Base-by-base conservation (phyloP, 1,284 basidiomycete species). In the Leccinum solheimii region DNA sequence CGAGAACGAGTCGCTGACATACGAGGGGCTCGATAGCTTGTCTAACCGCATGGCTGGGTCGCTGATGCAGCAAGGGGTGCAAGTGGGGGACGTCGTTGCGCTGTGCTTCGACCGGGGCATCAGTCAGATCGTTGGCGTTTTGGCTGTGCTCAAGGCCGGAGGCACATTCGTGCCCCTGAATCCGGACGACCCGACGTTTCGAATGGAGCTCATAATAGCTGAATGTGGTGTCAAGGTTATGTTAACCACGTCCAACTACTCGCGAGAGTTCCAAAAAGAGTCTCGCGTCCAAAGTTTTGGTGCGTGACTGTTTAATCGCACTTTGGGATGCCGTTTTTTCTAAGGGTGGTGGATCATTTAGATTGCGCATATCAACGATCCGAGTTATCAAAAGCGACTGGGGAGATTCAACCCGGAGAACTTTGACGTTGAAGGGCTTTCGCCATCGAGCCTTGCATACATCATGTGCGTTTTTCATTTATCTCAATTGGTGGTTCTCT, bases 91-190 rank as follows among this genome's bases (percentile, higher is more conserved):
- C 57, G 57, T 75, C 19, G 57, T 73, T 13, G 68, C 73, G 3
- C 57, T 75, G n/a, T 74, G 66, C 57, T 69, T 75, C 43, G 67
- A 74, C 13, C 70, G 72, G 23, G 67, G 69, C 14, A 66, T 73
- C 26, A 66, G 67, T 55, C 72, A 74, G 52, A 66, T 76, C 14
- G 51, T 74, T 19, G 74, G 66, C 51, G 64, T 74, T 53, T 62
- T 76, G 50, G 71, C 73, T 1, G 67, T 74, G 52, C 69, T 76
- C 54, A 77, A 76, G 56, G 69, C 75, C 19, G 75, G 75, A 53
- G 70, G 68, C 9, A 59, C 66, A 5, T 74, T 74, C 11, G 70
- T 73, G n/a, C 70, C 73, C 1, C 61, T 74, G 51, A 73, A 76
- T 61, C 72, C 72, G 7, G 72, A 73, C 14, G 73, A 73, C 61